A percentile compares a stretch with the other conserved stretches of the same genome.
phyloP scores from a whole-genome alignment of 2,329 filamentous ascomycete genomes.

The Diaporthe sp. region DNA sequence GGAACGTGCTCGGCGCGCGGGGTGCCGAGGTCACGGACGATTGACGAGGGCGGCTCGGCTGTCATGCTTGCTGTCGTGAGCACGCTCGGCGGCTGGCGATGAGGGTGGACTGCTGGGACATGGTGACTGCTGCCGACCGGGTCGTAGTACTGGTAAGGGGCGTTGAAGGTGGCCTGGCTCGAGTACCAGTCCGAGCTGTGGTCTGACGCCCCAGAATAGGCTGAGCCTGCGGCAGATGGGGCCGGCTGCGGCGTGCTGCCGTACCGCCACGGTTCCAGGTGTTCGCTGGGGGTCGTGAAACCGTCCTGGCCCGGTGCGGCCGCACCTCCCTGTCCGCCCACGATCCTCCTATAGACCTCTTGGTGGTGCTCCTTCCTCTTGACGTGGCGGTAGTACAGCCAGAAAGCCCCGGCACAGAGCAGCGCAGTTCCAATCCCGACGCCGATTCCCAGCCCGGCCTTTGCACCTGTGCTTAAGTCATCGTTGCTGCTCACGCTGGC shows the following conservation, averaged over 20 bases:
- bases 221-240: neutral
- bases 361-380: slow-evolving; percentile 26
- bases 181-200: slow-evolving; percentile 16
- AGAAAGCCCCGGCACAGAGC: slow-evolving; percentile 7
- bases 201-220: slow-evolving; percentile 18
- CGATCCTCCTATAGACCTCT: slow-evolving; percentile 29
- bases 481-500: neutral
- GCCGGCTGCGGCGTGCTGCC: slow-evolving; percentile 5
- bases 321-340: neutral
- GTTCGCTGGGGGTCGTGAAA: neutral
- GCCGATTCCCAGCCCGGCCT: slow-evolving; percentile 18
- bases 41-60: neutral
- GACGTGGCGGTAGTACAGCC: slow-evolving; percentile 29
- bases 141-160: slow-evolving; percentile 28
- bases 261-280: slow-evolving; percentile 24
- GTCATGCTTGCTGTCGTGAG: slow-evolving; percentile 1
- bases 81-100: neutral
- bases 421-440: slow-evolving; percentile 13
- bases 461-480: slow-evolving; percentile 2
- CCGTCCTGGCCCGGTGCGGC: neutral
- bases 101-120: neutral
- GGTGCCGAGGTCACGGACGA: neutral
- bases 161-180: neutral
- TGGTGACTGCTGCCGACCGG: slow-evolving; percentile 1
- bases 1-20: neutral